phyloP scores from a whole-genome alignment of 345 rosid species.

The Camelina hispida region DNA sequence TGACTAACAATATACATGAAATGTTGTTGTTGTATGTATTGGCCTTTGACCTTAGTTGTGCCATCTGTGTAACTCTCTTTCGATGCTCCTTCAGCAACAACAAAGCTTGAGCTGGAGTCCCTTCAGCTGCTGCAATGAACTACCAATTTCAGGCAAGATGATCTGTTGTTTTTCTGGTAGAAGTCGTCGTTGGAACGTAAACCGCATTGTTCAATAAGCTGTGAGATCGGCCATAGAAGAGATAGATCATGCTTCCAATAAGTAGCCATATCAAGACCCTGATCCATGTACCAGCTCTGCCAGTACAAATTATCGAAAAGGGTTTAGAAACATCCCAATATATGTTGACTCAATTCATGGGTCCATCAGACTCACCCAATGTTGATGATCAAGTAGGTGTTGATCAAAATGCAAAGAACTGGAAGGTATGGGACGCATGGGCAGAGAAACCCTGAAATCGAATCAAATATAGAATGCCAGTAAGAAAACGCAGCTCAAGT shows the following conservation, averaged over 20 bases:
- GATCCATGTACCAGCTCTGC: constrained; percentile 66
- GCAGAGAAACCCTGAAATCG: constrained; percentile 61
- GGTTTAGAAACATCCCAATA: constrained; percentile 23
- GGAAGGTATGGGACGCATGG: constrained; percentile 68
- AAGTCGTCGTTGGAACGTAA: constrained; percentile 47
- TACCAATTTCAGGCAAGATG: constrained; percentile 38
- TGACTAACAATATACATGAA: constrained; percentile 38
- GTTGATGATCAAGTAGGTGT: constrained; percentile 60
- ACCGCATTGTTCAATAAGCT: constrained; percentile 54
- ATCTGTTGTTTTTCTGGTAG: constrained; percentile 50
- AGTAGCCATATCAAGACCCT: constrained; percentile 73
- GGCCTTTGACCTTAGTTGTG: constrained; percentile 32
- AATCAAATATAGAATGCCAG: constrained; percentile 1
- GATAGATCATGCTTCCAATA: constrained; percentile 58
- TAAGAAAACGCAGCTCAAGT: neutral
- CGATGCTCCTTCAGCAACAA: constrained; percentile 26
- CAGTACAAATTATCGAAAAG: constrained; percentile 18
- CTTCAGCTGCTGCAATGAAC: constrained; percentile 20
- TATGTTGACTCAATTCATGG: neutral
- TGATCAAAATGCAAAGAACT: constrained; percentile 61
- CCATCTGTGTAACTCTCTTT: constrained; percentile 22
- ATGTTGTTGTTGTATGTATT: constrained; percentile 14
- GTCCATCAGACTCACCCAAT: constrained; percentile 53
- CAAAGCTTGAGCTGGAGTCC: constrained; percentile 30
- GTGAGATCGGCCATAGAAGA: constrained; percentile 62